Evolutionary conservation across 306 rosid species (phyloP).

Genomic region (Glycine tomentella): DNA sequence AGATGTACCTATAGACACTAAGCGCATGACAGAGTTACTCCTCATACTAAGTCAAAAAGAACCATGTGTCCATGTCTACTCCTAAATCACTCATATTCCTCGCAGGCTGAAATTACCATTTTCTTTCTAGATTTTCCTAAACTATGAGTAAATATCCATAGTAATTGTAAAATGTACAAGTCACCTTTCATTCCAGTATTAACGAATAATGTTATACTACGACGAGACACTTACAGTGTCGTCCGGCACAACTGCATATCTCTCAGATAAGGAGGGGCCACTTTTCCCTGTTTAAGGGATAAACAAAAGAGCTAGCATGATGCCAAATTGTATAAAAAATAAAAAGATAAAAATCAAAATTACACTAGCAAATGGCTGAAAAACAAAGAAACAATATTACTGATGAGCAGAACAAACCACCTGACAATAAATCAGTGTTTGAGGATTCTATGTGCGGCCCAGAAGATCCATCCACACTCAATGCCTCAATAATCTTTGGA

Average conservation of each 20-base stretch:
- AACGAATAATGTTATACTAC: slow-evolving; percentile 8
- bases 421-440: slow-evolving; percentile 70
- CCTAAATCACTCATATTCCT: neutral
- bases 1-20: neutral
- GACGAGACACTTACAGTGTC: slow-evolving; percentile 73
- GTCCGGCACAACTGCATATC: slow-evolving; percentile 97
- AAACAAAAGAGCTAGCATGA: slow-evolving; percentile 22
- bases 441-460: slow-evolving; percentile 83
- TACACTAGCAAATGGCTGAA: neutral
- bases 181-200: slow-evolving; percentile 8
- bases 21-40: neutral
- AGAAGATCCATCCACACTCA: slow-evolving; percentile 88
- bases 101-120: slow-evolving; percentile 7
- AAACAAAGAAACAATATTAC: slow-evolving; percentile 2
- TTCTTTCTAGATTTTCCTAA: slow-evolving; percentile 20
- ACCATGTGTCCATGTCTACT: neutral
- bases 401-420: slow-evolving; percentile 52
- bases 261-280: slow-evolving; percentile 71
- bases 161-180: neutral
- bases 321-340: slow-evolving; percentile 14
- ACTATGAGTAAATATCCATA: slow-evolving; percentile 27
- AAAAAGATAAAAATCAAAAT: neutral
- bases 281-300: slow-evolving; percentile 61
- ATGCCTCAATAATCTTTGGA: slow-evolving; percentile 79
- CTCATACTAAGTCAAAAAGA: slow-evolving; percentile 31